These are phyloP conservation scores for Saccharomyces hybrid DNA, from an alignment of 1,139 yeast species.

Conservation along the genomic window DNA sequence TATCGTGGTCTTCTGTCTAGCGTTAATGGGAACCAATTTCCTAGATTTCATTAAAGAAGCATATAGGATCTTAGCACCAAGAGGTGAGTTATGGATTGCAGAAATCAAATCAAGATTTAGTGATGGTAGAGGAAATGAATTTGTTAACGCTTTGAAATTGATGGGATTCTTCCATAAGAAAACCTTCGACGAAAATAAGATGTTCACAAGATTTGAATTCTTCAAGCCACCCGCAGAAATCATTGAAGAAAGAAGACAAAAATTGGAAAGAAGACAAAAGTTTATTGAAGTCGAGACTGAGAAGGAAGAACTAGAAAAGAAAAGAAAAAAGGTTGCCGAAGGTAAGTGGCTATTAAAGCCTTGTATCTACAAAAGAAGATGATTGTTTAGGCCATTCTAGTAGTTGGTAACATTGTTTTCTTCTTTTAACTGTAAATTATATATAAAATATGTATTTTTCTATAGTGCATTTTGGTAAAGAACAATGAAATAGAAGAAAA, in stretches of 20 bases:
- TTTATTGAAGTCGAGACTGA: conserved; percentile 65
- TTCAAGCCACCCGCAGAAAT: conserved; percentile 76
- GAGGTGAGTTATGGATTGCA: conserved; percentile 95
- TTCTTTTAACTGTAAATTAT: background rate
- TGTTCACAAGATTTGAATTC: conserved; percentile 92
- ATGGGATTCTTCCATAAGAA: conserved; percentile 81
- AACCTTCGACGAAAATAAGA: conserved; percentile 81
- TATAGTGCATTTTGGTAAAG: background rate
- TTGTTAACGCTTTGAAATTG: conserved; percentile 66
- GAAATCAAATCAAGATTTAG: conserved; percentile 89
- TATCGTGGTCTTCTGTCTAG: conserved; percentile 82
- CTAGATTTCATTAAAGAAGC: conserved; percentile 89
- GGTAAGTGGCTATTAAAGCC: conserved; percentile 91
- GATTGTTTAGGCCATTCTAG: conserved; percentile 8
- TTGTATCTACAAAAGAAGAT: conserved; percentile 89
- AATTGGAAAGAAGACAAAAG: conserved; percentile 55
- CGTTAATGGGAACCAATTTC: conserved; percentile 95
- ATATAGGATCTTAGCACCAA: conserved; percentile 72
- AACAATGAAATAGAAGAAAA: background rate
- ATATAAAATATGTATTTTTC: background rate
- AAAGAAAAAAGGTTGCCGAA: conserved; percentile 55
- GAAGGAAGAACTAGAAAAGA: conserved; percentile 48
- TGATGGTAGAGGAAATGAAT: conserved; percentile 60
- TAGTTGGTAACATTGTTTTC: background rate
- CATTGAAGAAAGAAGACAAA: conserved; percentile 55